Percentiles rank a stretch among this genome's conserved stretches.
Evolutionary conservation across 495 filamentous ascomycete species (phyloP).

Genomic region (Penicillium alfredii): DNA sequence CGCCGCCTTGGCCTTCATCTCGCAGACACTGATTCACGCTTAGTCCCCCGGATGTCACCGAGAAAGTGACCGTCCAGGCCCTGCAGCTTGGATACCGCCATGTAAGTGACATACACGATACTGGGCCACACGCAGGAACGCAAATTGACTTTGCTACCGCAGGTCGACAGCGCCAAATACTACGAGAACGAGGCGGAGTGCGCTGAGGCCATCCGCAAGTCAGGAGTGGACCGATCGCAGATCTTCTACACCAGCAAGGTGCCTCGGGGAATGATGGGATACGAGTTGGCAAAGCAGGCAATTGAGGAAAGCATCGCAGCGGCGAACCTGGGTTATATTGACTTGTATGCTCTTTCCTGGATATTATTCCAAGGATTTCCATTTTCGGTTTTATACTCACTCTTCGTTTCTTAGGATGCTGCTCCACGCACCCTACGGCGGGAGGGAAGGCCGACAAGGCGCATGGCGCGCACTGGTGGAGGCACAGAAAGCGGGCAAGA

Average conservation of each 20-base stretch:
- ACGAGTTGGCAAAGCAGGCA: conserved; percentile 45
- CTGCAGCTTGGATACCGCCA: conserved; percentile 68
- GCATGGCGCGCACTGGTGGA: conserved; percentile 51
- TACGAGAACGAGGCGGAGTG: conserved; percentile 52
- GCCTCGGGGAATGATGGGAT: conserved; percentile 37
- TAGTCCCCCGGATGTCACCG: conserved; percentile 50
- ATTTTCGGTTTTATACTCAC: background rate
- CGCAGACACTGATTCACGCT: conserved; percentile 5
- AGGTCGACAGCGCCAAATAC: conserved; percentile 51
- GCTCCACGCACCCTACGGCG: conserved; percentile 52
- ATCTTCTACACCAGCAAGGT: conserved; percentile 57
- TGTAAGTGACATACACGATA: conserved; percentile 29
- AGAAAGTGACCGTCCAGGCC: conserved; percentile 55
- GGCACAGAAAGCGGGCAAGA: conserved; percentile 47
- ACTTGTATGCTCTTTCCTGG: conserved; percentile 33
- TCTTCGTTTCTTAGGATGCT: conserved; percentile 24
- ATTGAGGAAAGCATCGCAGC: conserved; percentile 44
- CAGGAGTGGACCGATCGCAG: conserved; percentile 39
- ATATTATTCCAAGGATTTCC: no score
- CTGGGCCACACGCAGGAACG: background rate
- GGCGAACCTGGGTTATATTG: conserved; percentile 49
- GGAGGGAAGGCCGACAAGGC: conserved; percentile 43
- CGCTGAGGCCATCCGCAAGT: conserved; percentile 39
- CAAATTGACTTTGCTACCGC: background rate
- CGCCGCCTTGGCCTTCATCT: background rate